A percentile compares a stretch with the other conserved stretches of the same genome.
Evolutionary conservation across 352 stramenopile species (phyloP).

Genomic region (Phytophthora tentaculata): DNA sequence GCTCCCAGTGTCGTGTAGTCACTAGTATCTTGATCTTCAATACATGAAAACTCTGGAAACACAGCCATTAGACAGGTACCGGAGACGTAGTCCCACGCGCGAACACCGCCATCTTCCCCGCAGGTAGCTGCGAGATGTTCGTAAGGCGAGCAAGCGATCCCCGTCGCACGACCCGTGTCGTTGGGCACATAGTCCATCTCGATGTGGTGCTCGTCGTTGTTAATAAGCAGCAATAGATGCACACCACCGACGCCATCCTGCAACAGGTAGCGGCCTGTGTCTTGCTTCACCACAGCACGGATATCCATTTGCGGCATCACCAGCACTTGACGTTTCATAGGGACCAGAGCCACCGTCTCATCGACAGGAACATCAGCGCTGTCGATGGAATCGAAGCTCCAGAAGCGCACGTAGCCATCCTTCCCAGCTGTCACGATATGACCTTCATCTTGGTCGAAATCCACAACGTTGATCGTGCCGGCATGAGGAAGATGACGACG

Average conservation of each 20-base stretch:
- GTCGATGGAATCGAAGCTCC: constrained; percentile 88
- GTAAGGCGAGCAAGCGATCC: constrained; percentile 81
- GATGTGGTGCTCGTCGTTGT: constrained; percentile 46
- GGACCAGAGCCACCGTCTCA: constrained; percentile 76
- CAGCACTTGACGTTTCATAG: constrained; percentile 64
- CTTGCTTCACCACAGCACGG: constrained; percentile 62
- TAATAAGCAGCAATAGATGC: constrained; percentile 53
- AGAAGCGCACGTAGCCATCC: constrained; percentile 92
- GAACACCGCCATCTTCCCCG: constrained; percentile 86
- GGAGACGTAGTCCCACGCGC: constrained; percentile 88
- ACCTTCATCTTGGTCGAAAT: constrained; percentile 51
- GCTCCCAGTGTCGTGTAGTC: constrained; percentile 28
- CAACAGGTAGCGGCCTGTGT: constrained; percentile 53
- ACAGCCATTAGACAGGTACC: constrained; percentile 48
- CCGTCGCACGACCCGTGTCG: constrained; percentile 70
- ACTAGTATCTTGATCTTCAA: neutral
- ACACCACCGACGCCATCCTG: constrained; percentile 64
- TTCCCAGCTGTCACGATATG: constrained; percentile 74
- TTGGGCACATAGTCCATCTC: constrained; percentile 68
- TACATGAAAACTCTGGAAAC: constrained; percentile 18
- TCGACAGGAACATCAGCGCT: constrained; percentile 85
- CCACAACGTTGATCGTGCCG: constrained; percentile 76
- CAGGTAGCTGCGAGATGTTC: constrained; percentile 88
- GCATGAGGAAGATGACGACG: constrained; percentile 73
- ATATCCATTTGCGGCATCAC: constrained; percentile 72